A percentile compares a stretch with the other conserved stretches of the same genome.
Evolutionary conservation across 2,329 filamentous ascomycete genomes (phyloP).

Genomic region (Neophaeococcomyces aloes): DNA sequence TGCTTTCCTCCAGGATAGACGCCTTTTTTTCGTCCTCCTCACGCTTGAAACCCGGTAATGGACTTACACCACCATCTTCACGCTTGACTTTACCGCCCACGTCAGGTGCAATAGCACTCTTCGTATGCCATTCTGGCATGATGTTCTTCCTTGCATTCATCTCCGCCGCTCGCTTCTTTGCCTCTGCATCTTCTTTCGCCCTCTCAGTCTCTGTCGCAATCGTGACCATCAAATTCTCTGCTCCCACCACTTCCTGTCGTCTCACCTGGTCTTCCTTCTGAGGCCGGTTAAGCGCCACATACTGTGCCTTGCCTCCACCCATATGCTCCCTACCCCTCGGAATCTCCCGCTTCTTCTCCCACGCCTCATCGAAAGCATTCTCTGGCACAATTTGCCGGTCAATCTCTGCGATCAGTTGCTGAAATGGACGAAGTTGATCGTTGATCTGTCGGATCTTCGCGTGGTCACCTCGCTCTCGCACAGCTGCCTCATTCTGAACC

Average conservation of each 20-base stretch:
- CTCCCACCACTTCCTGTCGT: conserved; percentile 34
- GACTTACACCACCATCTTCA: conserved; percentile 3
- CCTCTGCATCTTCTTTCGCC: conserved; percentile 34
- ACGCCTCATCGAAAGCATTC: conserved; percentile 40
- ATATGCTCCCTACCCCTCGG: conserved; percentile 31
- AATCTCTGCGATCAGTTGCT: conserved; percentile 39
- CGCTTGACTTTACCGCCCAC: conserved; percentile 10
- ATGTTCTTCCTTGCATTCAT: conserved; percentile 41
- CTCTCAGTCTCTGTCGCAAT: conserved; percentile 38
- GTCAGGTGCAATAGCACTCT: conserved; percentile 15
- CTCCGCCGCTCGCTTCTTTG: conserved; percentile 36
- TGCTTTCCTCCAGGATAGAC: conserved; percentile 9
- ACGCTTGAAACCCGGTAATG: conserved; percentile 9
- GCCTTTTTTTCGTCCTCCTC: conserved; percentile 19
- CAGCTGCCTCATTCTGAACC: conserved; percentile 36
- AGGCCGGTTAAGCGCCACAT: conserved; percentile 29
- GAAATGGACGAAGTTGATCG: conserved; percentile 37
- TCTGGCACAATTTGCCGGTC: conserved; percentile 34
- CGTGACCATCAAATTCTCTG: conserved; percentile 37
- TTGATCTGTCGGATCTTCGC: conserved; percentile 41
- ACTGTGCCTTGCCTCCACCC: conserved; percentile 30
- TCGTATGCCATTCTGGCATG: conserved; percentile 43
- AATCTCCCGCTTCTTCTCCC: conserved; percentile 39
- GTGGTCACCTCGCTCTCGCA: conserved; percentile 36
- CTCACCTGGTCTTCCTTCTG: conserved; percentile 27